A percentile compares a stretch with the other conserved stretches of the same genome.
These are phyloP conservation scores for Brassica hybrid DNA, from an alignment of 441 rosid species.

Conservation along the genomic window DNA sequence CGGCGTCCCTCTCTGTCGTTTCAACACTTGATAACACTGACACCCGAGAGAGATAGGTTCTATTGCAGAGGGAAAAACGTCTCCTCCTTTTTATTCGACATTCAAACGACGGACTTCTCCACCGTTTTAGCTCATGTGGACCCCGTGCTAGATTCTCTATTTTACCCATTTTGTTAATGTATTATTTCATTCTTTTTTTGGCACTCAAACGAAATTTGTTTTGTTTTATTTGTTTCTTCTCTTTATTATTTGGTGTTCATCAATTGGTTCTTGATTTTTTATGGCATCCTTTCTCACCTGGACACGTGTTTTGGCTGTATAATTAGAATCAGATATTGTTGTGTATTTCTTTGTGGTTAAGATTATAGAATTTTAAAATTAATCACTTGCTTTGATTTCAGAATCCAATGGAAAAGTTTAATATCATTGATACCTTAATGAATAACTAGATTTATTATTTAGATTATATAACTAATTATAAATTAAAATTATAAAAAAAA, in stretches of 20 bases:
- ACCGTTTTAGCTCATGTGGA: constrained; percentile 33
- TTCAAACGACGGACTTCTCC: constrained; percentile 30
- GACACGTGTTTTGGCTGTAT: neutral
- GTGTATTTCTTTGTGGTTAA: neutral
- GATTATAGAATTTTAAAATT: too few species aligned
- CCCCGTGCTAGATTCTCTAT: constrained; percentile 16
- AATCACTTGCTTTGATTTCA: too few species aligned
- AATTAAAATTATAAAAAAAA: too few species aligned
- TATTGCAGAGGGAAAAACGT: constrained; percentile 30
- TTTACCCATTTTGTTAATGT: neutral
- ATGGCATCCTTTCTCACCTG: constrained; percentile 21
- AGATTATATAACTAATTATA: too few species aligned
- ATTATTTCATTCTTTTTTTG: neutral
- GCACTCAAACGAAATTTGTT: neutral
- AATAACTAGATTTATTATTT: too few species aligned
- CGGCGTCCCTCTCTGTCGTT: constrained; percentile 39
- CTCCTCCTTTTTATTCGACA: constrained; percentile 11
- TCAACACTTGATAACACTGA: constrained; percentile 24
- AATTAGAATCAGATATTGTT: neutral
- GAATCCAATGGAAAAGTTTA: too few species aligned
- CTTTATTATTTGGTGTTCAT: constrained; percentile 31
- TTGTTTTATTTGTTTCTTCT: neutral
- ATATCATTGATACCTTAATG: too few species aligned
- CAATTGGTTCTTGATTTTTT: constrained; percentile 16
- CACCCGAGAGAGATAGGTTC: constrained; percentile 33